Evolutionary conservation across 2,329 filamentous ascomycete genomes (phyloP).

Genomic region (Neofusicoccum cordaticola): DNA sequence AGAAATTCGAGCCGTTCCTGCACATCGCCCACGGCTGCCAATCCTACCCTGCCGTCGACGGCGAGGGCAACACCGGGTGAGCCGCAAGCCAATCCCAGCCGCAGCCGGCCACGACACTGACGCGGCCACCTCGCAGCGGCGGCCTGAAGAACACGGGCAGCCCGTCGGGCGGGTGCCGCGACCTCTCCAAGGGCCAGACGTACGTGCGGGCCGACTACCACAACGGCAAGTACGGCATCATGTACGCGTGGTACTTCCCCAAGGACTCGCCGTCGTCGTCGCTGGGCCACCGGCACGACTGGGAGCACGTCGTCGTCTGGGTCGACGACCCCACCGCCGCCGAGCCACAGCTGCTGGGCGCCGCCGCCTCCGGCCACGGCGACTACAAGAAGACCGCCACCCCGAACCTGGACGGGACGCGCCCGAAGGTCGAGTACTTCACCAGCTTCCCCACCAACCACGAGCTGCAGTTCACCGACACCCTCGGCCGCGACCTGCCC

Average conservation of each 20-base stretch:
- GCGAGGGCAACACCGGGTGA: slow-evolving; percentile 18
- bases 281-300: slow-evolving; percentile 55
- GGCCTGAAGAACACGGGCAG: slow-evolving; percentile 35
- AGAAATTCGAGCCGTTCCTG: slow-evolving; percentile 22
- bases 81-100: background rate
- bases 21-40: slow-evolving; percentile 27
- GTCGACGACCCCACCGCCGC: slow-evolving; percentile 40
- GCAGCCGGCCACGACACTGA: background rate
- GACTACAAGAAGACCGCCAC: slow-evolving; percentile 44
- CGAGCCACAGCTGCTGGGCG: slow-evolving; percentile 44
- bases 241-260: slow-evolving; percentile 54
- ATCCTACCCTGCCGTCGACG: slow-evolving; percentile 23
- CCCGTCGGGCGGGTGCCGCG: slow-evolving; percentile 33
- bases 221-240: slow-evolving; percentile 42
- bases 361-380: slow-evolving; percentile 54
- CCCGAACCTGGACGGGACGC: slow-evolving; percentile 38
- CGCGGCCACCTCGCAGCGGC: slow-evolving; percentile 24
- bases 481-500: slow-evolving; percentile 45
- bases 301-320: slow-evolving; percentile 56
- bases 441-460: slow-evolving; percentile 51
- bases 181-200: slow-evolving; percentile 35
- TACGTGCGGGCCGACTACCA: slow-evolving; percentile 36
- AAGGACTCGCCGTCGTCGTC: slow-evolving; percentile 47
- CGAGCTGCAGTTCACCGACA: slow-evolving; percentile 41
- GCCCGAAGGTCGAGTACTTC: slow-evolving; percentile 49